A percentile compares a stretch with the other conserved stretches of the same genome.
Evolutionary conservation across 257 asterid species (phyloP).

Genomic region (Plectranthus barbatus): DNA sequence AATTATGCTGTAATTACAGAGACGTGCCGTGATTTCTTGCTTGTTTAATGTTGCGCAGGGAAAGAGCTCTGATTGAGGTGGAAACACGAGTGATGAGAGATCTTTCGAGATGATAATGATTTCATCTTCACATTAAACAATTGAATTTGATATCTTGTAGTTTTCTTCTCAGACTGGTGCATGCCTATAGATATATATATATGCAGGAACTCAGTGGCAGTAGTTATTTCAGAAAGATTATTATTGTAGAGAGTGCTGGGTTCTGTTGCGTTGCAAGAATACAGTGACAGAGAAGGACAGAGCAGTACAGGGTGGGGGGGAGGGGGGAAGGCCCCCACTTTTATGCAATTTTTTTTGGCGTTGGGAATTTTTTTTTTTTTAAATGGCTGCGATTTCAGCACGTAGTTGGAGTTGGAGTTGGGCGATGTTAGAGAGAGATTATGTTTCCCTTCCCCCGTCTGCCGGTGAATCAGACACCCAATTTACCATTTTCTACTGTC

Average conservation of each 20-base stretch:
- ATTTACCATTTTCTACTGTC: conserved; percentile 28
- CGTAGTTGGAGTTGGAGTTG: conserved; percentile 30
- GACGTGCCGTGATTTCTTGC: neutral
- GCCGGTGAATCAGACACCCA: conserved; percentile 57
- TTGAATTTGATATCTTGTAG: conserved; percentile 13
- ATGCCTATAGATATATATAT: neutral
- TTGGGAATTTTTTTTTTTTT: conserved; percentile 33
- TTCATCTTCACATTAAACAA: neutral
- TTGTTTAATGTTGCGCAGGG: conserved; percentile 6
- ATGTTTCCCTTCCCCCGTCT: conserved; percentile 65
- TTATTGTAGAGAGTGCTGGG: conserved; percentile 18
- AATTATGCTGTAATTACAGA: neutral
- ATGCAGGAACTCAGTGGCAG: conserved; percentile 6
- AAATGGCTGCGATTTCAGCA: conserved; percentile 60
- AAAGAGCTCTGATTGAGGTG: conserved; percentile 24
- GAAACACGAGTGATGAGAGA: conserved; percentile 21
- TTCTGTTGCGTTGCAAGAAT: conserved; percentile 13
- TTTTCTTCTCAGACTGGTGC: conserved; percentile 24
- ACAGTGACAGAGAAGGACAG: conserved; percentile 20
- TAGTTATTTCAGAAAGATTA: conserved; percentile 3
- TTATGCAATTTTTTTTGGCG: conserved; percentile 35
- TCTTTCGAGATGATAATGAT: conserved; percentile 14
- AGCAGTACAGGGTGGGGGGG: conserved; percentile 11
- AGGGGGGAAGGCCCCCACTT: conserved; percentile 50
- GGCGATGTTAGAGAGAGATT: conserved; percentile 9